Conservation (phyloP, 805 yeast species). For the Saccharomycopsis synnaedendra region DNA sequence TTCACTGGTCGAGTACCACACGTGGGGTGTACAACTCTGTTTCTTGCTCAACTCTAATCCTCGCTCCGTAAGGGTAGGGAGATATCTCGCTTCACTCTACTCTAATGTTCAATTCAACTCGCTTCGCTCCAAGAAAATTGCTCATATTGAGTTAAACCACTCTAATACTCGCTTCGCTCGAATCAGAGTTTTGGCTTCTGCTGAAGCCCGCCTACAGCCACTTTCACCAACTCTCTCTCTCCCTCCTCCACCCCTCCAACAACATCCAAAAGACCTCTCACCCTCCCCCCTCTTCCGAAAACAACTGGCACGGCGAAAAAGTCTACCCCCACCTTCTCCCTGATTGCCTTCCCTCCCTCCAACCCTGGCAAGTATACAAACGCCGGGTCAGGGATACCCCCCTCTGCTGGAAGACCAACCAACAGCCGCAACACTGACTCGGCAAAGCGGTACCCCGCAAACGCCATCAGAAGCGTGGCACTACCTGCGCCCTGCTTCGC, state of each 20-base stretch:
- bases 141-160: too few species aligned
- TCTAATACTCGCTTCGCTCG: too few species aligned
- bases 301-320: slow-evolving; percentile 55
- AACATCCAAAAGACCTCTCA: slow-evolving; percentile 38
- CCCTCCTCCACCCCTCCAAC: slow-evolving; percentile 32
- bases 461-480: slow-evolving; percentile 80
- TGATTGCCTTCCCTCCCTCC: slow-evolving; percentile 33
- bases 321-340: slow-evolving; percentile 28
- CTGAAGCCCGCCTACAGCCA: slow-evolving; percentile 36
- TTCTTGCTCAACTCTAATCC: too few species aligned
- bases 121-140: too few species aligned
- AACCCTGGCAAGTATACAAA: slow-evolving; percentile 46
- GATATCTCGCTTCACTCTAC: too few species aligned
- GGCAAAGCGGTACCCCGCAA: slow-evolving; percentile 70
- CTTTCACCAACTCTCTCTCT: slow-evolving; percentile 41
- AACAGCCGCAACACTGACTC: slow-evolving; percentile 48
- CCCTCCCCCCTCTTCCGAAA: slow-evolving; percentile 41
- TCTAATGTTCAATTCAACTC: too few species aligned
- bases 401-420: slow-evolving; percentile 22
- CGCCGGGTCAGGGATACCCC: slow-evolving; percentile 19
- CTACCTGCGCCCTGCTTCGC: slow-evolving; percentile 81
- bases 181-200: too few species aligned
- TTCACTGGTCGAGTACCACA: too few species aligned
- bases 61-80: too few species aligned
- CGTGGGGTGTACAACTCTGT: too few species aligned